These are phyloP conservation scores for Brassica balearica DNA, from an alignment of 441 rosid genomes.

Conservation along the genomic window DNA sequence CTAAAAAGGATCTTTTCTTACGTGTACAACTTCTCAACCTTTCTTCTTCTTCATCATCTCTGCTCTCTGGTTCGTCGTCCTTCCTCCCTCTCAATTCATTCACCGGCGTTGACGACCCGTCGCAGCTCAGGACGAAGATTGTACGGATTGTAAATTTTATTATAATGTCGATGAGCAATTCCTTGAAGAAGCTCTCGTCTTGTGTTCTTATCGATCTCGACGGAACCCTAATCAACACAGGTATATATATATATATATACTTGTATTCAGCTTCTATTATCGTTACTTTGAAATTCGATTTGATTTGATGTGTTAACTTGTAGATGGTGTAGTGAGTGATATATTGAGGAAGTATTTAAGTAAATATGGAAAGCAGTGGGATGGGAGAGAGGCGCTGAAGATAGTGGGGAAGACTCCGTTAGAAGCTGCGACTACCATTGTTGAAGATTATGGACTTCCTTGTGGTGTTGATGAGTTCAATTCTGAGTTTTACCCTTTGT, in stretches of 20 bases:
- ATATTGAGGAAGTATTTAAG: constrained; percentile 62
- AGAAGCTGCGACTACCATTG: constrained; percentile 79
- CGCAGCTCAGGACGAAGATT: background rate
- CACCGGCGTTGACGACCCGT: constrained; percentile 1
- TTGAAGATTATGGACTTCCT: constrained; percentile 82
- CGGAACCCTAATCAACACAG: constrained; percentile 85
- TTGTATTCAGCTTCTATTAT: background rate
- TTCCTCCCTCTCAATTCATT: constrained; percentile 26
- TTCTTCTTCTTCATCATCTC: constrained; percentile 3
- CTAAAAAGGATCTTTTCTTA: background rate
- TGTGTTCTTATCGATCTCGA: constrained; percentile 87
- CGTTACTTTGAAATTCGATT: background rate
- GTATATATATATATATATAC: constrained; percentile 35
- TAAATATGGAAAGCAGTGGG: constrained; percentile 90
- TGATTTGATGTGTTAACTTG: constrained; percentile 17
- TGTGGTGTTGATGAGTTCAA: constrained; percentile 70
- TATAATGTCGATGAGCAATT: constrained; percentile 49
- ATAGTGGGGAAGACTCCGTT: constrained; percentile 73
- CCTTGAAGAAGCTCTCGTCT: constrained; percentile 61
- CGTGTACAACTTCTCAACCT: constrained; percentile 24
- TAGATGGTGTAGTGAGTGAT: constrained; percentile 75
- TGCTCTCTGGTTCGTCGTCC: background rate
- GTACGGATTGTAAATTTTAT: constrained; percentile 6
- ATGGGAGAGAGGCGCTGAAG: constrained; percentile 74
- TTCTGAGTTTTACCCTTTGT: constrained; percentile 63